phyloP scores from a whole-genome alignment of 1,139 yeast genomes.

The Zygosaccharomyces pseudobailii region DNA sequence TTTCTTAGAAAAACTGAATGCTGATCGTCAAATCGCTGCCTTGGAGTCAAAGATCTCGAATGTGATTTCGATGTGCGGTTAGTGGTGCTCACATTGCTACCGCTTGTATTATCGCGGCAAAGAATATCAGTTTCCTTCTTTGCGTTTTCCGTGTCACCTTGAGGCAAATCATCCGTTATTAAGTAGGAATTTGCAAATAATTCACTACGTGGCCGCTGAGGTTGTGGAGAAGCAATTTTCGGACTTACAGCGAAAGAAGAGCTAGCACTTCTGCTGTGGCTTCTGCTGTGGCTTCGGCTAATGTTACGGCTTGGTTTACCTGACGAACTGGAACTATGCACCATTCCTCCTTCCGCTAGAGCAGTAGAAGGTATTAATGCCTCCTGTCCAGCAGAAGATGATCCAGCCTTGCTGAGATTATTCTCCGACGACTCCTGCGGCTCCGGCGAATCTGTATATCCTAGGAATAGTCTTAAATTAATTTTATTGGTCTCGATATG shows the following conservation, averaged over 20 bases:
- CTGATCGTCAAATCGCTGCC: slow-evolving; percentile 22
- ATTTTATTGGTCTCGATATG: slow-evolving; percentile 45
- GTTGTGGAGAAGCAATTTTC: slow-evolving; percentile 14
- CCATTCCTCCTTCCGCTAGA: not conserved
- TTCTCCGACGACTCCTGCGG: not conserved
- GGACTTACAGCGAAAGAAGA: not conserved
- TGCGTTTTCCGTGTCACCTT: not conserved
- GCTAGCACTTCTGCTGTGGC: not conserved
- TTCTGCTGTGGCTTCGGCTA: not conserved
- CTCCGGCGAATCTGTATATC: not conserved
- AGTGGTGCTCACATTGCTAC: not conserved
- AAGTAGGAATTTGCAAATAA: slow-evolving; percentile 42
- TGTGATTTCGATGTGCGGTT: slow-evolving; percentile 5
- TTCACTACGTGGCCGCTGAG: slow-evolving; percentile 27
- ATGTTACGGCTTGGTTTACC: not conserved
- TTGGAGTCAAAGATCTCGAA: slow-evolving; percentile 41
- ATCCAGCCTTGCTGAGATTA: too few species aligned
- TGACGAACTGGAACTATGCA: not conserved
- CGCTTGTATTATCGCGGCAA: not conserved
- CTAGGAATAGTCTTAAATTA: slow-evolving; percentile 30
- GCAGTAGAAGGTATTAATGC: slow-evolving; percentile 3
- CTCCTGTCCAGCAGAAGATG: not conserved
- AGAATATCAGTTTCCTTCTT: slow-evolving; percentile 2
- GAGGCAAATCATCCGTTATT: slow-evolving; percentile 33
- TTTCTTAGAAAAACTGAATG: not conserved